Conservation (phyloP, 345 rosid genomes). For the Boechera stricta region DNA sequence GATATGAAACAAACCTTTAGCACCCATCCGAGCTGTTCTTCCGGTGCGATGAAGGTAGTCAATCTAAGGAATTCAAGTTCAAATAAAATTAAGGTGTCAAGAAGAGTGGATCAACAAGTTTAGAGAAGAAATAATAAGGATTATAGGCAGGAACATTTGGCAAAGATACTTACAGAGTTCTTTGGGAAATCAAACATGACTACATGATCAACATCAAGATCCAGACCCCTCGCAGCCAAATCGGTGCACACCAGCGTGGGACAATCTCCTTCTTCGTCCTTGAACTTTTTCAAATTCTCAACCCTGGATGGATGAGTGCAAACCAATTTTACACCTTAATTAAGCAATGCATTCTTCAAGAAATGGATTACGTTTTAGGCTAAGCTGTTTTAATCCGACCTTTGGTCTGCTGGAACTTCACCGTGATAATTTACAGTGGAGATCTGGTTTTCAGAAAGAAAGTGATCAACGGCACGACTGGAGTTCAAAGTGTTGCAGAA, state of each 20-base stretch:
- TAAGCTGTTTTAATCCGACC: conserved; percentile 52
- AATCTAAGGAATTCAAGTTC: conserved; percentile 53
- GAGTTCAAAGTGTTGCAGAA: conserved; percentile 92
- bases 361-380: conserved; percentile 12
- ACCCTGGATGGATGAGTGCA: conserved; percentile 54
- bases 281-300: conserved; percentile 86
- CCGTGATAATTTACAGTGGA: conserved; percentile 94
- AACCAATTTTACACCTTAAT: not conserved
- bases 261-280: conserved; percentile 84
- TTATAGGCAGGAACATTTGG: not conserved
- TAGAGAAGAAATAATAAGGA: conserved; percentile 21
- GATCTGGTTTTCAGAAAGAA: conserved; percentile 76
- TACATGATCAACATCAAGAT: conserved; percentile 89
- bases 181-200: conserved; percentile 93
- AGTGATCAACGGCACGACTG: conserved; percentile 94
- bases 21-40: conserved; percentile 98
- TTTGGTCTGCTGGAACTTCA: conserved; percentile 93
- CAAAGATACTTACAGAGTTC: conserved; percentile 70
- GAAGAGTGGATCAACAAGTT: conserved; percentile 10
- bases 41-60: conserved; percentile 98
- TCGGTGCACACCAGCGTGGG: conserved; percentile 96
- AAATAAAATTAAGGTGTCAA: not conserved
- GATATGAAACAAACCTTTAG: conserved; percentile 65
- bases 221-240: conserved; percentile 95
- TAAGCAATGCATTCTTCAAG: not conserved